Evolutionary conservation across 225 moss, liverwort and hornwort species (phyloP).

Genomic region (Straminergon stramineum): DNA sequence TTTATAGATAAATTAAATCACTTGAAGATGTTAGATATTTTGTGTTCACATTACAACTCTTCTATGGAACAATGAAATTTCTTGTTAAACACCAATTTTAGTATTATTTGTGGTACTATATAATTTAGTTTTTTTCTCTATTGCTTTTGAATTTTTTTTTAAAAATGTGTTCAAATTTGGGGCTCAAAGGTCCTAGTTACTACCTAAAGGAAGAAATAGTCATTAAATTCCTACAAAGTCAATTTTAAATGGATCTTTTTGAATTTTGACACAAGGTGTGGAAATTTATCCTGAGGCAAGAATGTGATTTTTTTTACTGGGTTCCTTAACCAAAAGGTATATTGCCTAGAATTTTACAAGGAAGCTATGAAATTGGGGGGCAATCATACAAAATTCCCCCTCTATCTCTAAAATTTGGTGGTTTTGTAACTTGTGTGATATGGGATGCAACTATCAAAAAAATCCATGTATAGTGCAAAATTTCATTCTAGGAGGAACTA

Average conservation of each 20-base stretch:
- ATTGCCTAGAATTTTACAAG: rapidly evolving
- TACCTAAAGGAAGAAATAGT: rapidly evolving
- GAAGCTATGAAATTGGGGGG: no score
- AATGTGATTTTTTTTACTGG: background rate
- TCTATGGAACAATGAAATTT: background rate
- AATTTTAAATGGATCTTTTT: background rate
- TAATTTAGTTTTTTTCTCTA: background rate
- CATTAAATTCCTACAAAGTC: background rate
- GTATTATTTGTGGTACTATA: background rate
- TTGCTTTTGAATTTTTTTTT: no score
- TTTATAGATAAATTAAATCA: background rate
- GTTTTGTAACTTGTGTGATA: rapidly evolving
- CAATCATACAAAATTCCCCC: rapidly evolving
- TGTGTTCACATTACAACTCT: no score
- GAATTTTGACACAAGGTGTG: background rate
- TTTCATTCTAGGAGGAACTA: background rate
- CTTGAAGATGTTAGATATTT: background rate
- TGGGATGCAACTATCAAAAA: background rate
- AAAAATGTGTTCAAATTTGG: background rate
- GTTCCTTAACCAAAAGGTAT: background rate
- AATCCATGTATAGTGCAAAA: background rate
- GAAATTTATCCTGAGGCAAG: rapidly evolving
- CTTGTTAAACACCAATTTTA: background rate
- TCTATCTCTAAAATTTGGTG: background rate
- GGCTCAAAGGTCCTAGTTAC: background rate